phyloP scores from a whole-genome alignment of 2,329 filamentous ascomycete genomes.

The Magnaporthiopsis incrustans region DNA sequence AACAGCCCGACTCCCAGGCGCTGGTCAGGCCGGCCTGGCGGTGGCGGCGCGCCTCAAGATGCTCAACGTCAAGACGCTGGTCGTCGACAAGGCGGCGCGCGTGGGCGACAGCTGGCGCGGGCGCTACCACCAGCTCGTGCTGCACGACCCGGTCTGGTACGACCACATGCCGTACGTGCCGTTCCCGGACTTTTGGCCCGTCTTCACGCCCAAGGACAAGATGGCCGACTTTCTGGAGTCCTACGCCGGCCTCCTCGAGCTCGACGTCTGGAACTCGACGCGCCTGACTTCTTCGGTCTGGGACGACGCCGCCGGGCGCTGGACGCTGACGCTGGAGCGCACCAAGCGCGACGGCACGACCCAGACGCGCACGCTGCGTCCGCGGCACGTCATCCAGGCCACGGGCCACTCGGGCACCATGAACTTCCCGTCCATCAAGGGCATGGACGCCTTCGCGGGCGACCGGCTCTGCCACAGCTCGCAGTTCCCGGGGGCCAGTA shows the following conservation, averaged over 20 bases:
- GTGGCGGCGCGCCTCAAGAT: constrained; percentile 51
- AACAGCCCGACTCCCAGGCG: constrained; percentile 28
- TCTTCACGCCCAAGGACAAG: constrained; percentile 67
- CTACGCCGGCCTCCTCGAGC: constrained; percentile 56
- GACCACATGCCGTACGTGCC: constrained; percentile 54
- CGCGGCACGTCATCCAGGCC: constrained; percentile 56
- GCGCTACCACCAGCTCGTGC: constrained; percentile 56
- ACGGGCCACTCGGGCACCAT: constrained; percentile 64
- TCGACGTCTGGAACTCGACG: constrained; percentile 57
- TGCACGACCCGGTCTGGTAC: constrained; percentile 59
- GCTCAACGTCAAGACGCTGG: constrained; percentile 44
- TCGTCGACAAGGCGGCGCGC: constrained; percentile 50
- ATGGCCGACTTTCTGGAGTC: constrained; percentile 60
- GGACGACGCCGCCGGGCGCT: constrained; percentile 39
- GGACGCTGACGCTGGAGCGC: constrained; percentile 48
- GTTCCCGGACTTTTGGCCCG: constrained; percentile 58
- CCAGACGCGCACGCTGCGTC: constrained; percentile 47
- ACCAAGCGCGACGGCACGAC: constrained; percentile 33
- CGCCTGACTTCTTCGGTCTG: constrained; percentile 39
- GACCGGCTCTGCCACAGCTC: constrained; percentile 46
- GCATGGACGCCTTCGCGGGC: constrained; percentile 43
- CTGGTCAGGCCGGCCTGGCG: constrained; percentile 52
- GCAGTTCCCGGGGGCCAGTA: constrained; percentile 36
- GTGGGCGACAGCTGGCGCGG: constrained; percentile 59
- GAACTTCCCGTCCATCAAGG: constrained; percentile 49